Percentiles rank a stretch among this genome's conserved stretches.
These are phyloP conservation scores for Cryptosporidium bovis DNA, from an alignment of 169 alveolate species.

Conservation along the genomic window DNA sequence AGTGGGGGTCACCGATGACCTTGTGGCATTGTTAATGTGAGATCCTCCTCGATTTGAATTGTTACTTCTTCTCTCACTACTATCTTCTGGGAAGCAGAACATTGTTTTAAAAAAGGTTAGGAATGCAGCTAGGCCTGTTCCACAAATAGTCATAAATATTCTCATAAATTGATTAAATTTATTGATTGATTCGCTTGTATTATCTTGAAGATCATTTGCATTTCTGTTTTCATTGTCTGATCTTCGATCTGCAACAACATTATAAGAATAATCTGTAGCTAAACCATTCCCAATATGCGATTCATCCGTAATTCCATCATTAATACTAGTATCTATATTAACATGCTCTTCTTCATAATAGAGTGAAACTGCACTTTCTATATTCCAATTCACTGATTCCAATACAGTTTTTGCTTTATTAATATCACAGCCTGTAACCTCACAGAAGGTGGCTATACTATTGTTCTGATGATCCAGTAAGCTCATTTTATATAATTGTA, in stretches of 20 bases:
- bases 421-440: constrained; percentile 38
- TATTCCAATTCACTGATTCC: constrained; percentile 66
- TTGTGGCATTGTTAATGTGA: background rate
- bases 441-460: constrained; percentile 23
- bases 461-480: background rate
- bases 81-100: constrained; percentile 38
- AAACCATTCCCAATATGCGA: background rate
- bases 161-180: constrained; percentile 1
- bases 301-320: background rate
- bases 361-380: constrained; percentile 43
- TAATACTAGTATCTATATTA: background rate
- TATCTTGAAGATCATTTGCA: background rate
- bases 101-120: constrained; percentile 36
- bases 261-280: background rate
- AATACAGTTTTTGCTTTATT: constrained; percentile 15
- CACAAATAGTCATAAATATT: constrained; percentile 24
- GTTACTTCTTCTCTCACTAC: background rate
- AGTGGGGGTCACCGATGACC: background rate
- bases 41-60: no score
- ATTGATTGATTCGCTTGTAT: background rate
- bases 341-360: constrained; percentile 44
- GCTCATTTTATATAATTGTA: background rate
- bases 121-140: constrained; percentile 13
- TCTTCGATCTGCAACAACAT: background rate
- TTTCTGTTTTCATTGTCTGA: background rate